A percentile compares a stretch with the other conserved stretches of the same genome.
Conservation (phyloP, 495 filamentous ascomycete genomes). For the Xylona heveae region DNA sequence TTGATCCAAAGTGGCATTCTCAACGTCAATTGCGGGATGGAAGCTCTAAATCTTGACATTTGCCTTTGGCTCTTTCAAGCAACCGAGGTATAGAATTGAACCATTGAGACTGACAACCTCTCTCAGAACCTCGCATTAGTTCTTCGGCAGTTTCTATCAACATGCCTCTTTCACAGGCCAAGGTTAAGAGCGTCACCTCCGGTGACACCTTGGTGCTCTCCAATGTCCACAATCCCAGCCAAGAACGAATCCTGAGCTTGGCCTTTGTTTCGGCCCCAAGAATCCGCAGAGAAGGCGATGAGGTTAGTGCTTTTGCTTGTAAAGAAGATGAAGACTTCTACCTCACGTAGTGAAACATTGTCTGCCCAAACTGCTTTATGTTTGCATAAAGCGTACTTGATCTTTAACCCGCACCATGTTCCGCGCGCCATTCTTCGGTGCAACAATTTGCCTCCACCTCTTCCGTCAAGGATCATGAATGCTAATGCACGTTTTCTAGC, state of each 20-base stretch:
- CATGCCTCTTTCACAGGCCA: conserved; percentile 28
- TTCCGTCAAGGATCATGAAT: background rate
- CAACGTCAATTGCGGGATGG: too few species aligned
- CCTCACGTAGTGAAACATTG: too few species aligned
- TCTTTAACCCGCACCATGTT: too few species aligned
- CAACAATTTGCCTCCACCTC: background rate
- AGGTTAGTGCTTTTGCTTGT: conserved; percentile 25
- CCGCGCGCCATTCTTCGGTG: too few species aligned
- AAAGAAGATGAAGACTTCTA: too few species aligned
- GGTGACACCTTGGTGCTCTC: conserved; percentile 78
- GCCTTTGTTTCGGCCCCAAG: conserved; percentile 82
- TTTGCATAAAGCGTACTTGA: background rate
- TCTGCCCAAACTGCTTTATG: too few species aligned
- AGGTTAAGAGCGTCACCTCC: conserved; percentile 81
- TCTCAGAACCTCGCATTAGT: background rate
- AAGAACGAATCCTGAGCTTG: conserved; percentile 68
- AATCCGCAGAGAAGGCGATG: conserved; percentile 72
- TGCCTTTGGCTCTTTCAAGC: too few species aligned
- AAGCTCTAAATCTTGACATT: too few species aligned
- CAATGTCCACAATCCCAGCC: conserved; percentile 46
- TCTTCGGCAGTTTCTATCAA: conserved; percentile 1
- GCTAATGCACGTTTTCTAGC: conserved; percentile 16
- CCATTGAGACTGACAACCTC: too few species aligned
- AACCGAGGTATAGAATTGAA: too few species aligned
- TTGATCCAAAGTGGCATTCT: too few species aligned